Evolutionary conservation across 1,284 basidiomycete species (phyloP).

Genomic region (Pseudozyma sp.): DNA sequence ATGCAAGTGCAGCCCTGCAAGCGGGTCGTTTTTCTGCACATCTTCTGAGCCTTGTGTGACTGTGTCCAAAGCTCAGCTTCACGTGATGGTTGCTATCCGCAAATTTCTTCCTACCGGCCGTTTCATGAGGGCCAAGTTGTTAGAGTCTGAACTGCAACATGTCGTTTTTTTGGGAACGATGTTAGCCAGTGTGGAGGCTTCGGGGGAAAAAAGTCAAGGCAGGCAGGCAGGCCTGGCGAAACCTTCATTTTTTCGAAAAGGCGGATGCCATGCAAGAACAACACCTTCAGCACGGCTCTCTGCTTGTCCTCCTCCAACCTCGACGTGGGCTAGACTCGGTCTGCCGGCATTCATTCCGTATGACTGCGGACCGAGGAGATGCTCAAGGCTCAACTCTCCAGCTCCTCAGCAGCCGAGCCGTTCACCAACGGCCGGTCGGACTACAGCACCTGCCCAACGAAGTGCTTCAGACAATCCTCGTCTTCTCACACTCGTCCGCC

Average conservation of each 20-base stretch:
- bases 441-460: slow-evolving; percentile 37
- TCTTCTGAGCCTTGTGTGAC: slow-evolving; percentile 6
- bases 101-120: slow-evolving; percentile 46
- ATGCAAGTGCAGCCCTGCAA: slow-evolving; percentile 3
- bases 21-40: slow-evolving; percentile 19
- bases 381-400: not conserved
- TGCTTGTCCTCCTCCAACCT: not conserved
- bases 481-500: slow-evolving; percentile 17
- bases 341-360: slow-evolving; percentile 17
- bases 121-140: not conserved
- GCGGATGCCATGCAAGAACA: not conserved
- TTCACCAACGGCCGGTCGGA: slow-evolving; percentile 3
- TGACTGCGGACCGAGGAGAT: slow-evolving; percentile 28
- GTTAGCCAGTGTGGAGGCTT: slow-evolving; percentile 10
- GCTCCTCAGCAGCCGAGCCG: not conserved
- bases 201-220: not conserved
- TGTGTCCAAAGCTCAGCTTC: slow-evolving; percentile 19
- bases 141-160: not conserved
- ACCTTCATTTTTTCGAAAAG: not conserved
- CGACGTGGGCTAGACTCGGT: slow-evolving; percentile 12
- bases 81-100: slow-evolving; percentile 26
- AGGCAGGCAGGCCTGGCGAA: slow-evolving; percentile 6
- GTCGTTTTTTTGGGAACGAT: too few relatives aligned
- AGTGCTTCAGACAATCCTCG: slow-evolving; percentile 30
- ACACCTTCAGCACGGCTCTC: not conserved